Percentiles rank a stretch among this genome's conserved stretches.
phyloP scores from a whole-genome alignment of 2,329 filamentous ascomycete genomes.

The Talaromyces sp. region DNA sequence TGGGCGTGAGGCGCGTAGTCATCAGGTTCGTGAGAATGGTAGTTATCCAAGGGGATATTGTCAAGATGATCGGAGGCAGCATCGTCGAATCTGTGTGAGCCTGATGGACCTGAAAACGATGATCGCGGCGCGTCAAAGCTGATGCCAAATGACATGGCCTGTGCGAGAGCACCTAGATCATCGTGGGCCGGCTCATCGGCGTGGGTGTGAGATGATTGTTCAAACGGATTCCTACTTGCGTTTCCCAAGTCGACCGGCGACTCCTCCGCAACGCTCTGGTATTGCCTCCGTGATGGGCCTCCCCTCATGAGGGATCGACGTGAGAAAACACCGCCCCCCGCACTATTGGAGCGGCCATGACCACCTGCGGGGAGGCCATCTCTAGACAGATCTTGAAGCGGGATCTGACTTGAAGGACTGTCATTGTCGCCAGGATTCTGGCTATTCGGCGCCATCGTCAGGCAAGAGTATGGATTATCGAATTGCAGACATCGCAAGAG shows the following conservation, averaged over 20 bases:
- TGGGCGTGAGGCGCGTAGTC: slow-evolving; percentile 58
- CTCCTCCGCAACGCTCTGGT: slow-evolving; percentile 56
- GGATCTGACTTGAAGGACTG: slow-evolving; percentile 57
- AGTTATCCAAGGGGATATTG: slow-evolving; percentile 32
- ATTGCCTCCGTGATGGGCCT: slow-evolving; percentile 48
- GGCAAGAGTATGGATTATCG: slow-evolving; percentile 38
- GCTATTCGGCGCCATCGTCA: slow-evolving; percentile 45
- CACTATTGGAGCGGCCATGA: slow-evolving; percentile 33
- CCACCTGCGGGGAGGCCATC: slow-evolving; percentile 37
- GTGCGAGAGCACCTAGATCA: slow-evolving; percentile 44
- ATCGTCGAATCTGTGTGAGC: slow-evolving; percentile 29
- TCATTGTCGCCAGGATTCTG: slow-evolving; percentile 35
- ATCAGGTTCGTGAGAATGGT: slow-evolving; percentile 49
- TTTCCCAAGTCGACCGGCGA: slow-evolving; percentile 46
- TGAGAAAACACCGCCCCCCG: slow-evolving; percentile 49
- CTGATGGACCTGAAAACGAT: slow-evolving; percentile 14
- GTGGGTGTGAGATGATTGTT: slow-evolving; percentile 18
- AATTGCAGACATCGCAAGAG: slow-evolving; percentile 44
- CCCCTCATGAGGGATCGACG: slow-evolving; percentile 45
- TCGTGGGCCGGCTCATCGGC: slow-evolving; percentile 36
- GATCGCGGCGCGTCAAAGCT: slow-evolving; percentile 37
- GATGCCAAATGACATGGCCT: slow-evolving; percentile 48
- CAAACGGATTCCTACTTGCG: slow-evolving; percentile 26
- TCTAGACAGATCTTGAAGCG: slow-evolving; percentile 65
- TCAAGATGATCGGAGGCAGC: slow-evolving; percentile 32